Evolutionary conservation across 2,329 filamentous ascomycete genomes (phyloP).

Genomic region (Penicillium sp.): DNA sequence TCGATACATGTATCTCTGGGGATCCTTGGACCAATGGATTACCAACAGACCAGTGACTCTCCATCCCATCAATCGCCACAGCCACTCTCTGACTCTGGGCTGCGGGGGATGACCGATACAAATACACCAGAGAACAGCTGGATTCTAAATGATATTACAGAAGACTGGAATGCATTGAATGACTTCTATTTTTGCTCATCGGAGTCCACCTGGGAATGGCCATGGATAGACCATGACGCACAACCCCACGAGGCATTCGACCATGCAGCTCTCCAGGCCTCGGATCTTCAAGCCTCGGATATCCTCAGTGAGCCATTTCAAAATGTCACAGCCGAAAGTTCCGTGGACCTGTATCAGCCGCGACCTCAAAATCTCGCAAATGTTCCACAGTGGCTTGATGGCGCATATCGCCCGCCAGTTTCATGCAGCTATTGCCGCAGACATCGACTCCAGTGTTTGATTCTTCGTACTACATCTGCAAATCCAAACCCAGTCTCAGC

Average conservation of each 20-base stretch:
- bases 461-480: conserved; percentile 47
- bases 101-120: neutral
- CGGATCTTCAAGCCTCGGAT: neutral
- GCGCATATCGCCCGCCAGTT: conserved; percentile 43
- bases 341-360: neutral
- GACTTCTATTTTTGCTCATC: conserved; percentile 16
- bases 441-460: conserved; percentile 50
- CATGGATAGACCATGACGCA: conserved; percentile 8
- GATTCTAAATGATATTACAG: neutral
- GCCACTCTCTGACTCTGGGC: neutral
- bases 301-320: neutral
- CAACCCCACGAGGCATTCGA: neutral
- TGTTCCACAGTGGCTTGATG: conserved; percentile 39
- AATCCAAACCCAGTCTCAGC: conserved; percentile 53
- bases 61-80: neutral
- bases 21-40: neutral
- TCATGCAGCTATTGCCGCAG: conserved; percentile 50
- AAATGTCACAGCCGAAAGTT: neutral
- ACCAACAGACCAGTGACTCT: neutral
- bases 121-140: neutral
- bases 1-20: neutral
- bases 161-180: conserved; percentile 8
- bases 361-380: conserved; percentile 15
- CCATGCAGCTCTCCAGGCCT: neutral
- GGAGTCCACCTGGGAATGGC: conserved; percentile 9